Evolutionary conservation across 352 stramenopile species (phyloP), one percentile per base, ranked within the genome.

Genomic region (Phytophthora aleatoria): DNA sequence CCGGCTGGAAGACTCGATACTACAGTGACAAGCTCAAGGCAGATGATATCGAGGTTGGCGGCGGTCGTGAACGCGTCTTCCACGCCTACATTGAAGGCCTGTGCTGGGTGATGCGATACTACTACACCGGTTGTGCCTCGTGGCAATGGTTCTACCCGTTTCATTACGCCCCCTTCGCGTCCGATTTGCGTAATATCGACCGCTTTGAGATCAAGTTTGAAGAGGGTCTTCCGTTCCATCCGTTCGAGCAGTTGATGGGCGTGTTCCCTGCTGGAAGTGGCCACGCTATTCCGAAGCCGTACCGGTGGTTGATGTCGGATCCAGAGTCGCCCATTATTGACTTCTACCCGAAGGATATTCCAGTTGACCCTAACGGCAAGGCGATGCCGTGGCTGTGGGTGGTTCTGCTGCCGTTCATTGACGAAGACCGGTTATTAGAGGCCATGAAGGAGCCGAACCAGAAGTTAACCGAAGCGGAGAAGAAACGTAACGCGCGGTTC

Each of bases 81-180:
- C 87, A 98, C 61, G 81, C 87, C 2, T 99, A 99, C 71, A 97
- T 99, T 52, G 97, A 99, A 83, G 97, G 97, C 33, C 74, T 99
- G 10, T 97, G 97, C 74, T 99, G 98, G 98, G 98, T 98, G 69
- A 93, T 99, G 73, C 91, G 94, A 26, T 99, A 99, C 81, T 99
- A 99, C 74, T 99, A 99, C 77, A 91, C 89, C 51, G 98, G 98
- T 1, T 99, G 98, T 73, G 96, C 97, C 47, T 99, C 92, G 56
- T 99, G 98, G 98, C 89, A 97, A 43, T 99, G 98, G 98, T 99
- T 99, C 73, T 99, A 98, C 74, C 98, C 97, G 2, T 99, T 99
- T 76, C 98, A 99, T 74, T 99, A 99, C 79, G 96, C 97, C 0
- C 95, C 95, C 3, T 95, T 98, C 43, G 87, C 96, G 24, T 97